Percentiles rank a stretch among this genome's conserved stretches.
Evolutionary conservation across 306 rosid species (phyloP).

Genomic region (Phaseolus lunatus): DNA sequence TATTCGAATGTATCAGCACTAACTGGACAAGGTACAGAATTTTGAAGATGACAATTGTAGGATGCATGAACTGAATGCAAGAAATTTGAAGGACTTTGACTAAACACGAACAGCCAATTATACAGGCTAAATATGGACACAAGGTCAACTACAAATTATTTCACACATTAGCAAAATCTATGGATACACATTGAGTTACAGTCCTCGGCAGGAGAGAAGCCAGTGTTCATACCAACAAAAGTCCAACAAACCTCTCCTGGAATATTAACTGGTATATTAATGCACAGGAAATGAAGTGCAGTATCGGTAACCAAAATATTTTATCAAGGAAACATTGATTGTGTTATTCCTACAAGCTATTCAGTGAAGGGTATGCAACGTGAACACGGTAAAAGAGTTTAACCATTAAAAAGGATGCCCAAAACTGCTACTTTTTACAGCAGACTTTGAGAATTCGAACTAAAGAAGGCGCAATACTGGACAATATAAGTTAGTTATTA

Average conservation of each 20-base stretch:
- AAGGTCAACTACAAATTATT: neutral
- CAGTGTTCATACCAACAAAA: slow-evolving; percentile 1
- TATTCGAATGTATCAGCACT: slow-evolving; percentile 31
- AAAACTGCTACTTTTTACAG: neutral
- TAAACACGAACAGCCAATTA: neutral
- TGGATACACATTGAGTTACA: neutral
- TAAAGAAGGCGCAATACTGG: neutral
- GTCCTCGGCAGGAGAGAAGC: slow-evolving; percentile 4
- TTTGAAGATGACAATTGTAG: slow-evolving; percentile 15
- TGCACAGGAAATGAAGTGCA: neutral
- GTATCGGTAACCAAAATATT: neutral
- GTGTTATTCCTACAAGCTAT: neutral
- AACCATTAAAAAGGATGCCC: neutral
- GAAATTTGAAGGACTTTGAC: slow-evolving; percentile 5
- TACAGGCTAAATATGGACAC: neutral
- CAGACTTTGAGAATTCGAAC: neutral
- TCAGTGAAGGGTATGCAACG: slow-evolving; percentile 3
- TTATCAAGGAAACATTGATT: neutral
- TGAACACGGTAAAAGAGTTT: neutral
- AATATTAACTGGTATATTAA: neutral
- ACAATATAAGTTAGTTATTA: neutral
- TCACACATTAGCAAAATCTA: slow-evolving; percentile 11
- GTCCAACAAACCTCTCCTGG: neutral
- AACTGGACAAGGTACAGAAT: slow-evolving; percentile 5
- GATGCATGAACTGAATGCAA: neutral